A percentile compares a stretch with the other conserved stretches of the same genome.
Evolutionary conservation across 495 filamentous ascomycete genomes (phyloP).

Genomic region (Cenococcum geophilum): DNA sequence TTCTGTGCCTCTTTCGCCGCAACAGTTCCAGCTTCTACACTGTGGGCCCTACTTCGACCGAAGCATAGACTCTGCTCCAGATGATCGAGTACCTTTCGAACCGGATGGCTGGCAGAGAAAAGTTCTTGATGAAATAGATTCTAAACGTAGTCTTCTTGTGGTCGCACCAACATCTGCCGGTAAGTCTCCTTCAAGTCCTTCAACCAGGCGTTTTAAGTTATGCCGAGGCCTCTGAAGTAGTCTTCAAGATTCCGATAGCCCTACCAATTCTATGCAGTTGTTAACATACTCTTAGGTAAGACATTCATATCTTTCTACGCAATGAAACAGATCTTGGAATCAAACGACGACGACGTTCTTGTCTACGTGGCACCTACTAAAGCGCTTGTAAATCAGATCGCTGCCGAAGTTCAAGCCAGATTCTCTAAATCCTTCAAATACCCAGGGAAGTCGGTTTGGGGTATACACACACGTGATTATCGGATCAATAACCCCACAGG

Average conservation of each 20-base stretch:
- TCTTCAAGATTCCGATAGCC: too few relatives aligned
- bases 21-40: conserved; percentile 58
- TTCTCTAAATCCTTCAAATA: conserved; percentile 58
- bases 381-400: conserved; percentile 77
- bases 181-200: conserved; percentile 31
- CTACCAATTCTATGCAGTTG: not conserved
- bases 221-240: too few relatives aligned
- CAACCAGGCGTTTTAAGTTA: too few relatives aligned
- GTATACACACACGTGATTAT: conserved; percentile 69
- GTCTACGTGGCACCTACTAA: conserved; percentile 80
- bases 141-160: conserved; percentile 60
- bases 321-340: conserved; percentile 66
- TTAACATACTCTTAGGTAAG: not conserved
- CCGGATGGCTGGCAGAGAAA: conserved; percentile 72
- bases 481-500: conserved; percentile 63
- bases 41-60: conserved; percentile 71
- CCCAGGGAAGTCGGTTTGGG: conserved; percentile 63
- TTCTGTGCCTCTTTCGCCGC: conserved; percentile 30
- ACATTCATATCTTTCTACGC: conserved; percentile 63
- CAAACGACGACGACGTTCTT: conserved; percentile 59
- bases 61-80: conserved; percentile 58
- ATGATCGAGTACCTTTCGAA: conserved; percentile 60
- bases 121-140: conserved; percentile 68
- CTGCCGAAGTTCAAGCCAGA: conserved; percentile 62
- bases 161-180: conserved; percentile 71